Conservation (phyloP, 163 green algal genomes). For the Scenedesmus sp. region DNA sequence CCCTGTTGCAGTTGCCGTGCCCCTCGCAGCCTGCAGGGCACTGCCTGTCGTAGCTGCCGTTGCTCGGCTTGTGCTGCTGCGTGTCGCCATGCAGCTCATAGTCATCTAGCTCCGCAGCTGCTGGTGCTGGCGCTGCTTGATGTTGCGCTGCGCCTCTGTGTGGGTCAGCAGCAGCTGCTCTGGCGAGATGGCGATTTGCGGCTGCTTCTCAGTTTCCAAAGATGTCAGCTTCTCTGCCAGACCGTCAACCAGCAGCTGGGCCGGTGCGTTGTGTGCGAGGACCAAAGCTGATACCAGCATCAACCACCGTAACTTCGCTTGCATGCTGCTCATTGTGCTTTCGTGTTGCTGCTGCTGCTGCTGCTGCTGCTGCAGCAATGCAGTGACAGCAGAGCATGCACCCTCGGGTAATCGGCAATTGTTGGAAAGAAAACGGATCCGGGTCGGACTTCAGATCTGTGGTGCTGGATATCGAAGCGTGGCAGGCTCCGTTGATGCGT, state of each 20-base stretch:
- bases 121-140: background rate
- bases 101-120: background rate
- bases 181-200: background rate
- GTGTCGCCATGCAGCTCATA: background rate
- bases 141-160: background rate
- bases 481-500: too few species aligned
- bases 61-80: background rate
- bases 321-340: background rate
- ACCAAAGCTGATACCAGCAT: background rate
- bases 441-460: too few species aligned
- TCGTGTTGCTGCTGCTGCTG: background rate
- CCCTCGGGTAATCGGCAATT: too few species aligned
- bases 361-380: background rate
- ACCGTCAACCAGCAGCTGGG: background rate
- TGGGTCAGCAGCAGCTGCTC: background rate
- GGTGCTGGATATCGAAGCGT: too few species aligned
- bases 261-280: background rate
- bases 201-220: background rate
- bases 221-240: background rate
- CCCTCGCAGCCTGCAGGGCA: conserved; percentile 18
- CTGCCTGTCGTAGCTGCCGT: background rate
- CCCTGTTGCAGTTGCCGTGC: conserved; percentile 40
- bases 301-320: background rate
- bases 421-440: too few species aligned
- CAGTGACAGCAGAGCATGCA: background rate